Conservation (phyloP, 352 stramenopile species). For the Stramenopiles sp. region DNA sequence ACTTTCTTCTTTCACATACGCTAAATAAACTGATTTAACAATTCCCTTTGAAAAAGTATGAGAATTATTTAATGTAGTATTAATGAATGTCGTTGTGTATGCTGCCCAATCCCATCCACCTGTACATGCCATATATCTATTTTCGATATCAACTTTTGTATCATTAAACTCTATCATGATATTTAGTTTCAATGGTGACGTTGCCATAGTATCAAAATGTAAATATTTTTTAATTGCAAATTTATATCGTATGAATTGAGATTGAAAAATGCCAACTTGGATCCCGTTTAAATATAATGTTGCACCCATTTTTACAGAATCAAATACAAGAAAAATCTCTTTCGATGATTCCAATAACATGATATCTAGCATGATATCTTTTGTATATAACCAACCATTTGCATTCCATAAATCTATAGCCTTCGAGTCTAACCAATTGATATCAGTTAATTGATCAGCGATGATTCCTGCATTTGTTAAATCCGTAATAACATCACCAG, state of each 20-base stretch:
- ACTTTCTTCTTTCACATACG: background rate
- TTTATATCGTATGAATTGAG: background rate
- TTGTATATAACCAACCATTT: background rate
- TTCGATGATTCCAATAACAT: background rate
- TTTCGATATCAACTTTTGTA: background rate
- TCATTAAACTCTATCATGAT: background rate
- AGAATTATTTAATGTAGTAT: background rate
- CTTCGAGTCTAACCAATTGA: background rate
- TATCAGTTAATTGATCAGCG: background rate
- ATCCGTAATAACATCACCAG: conserved; percentile 2
- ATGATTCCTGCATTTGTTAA: background rate
- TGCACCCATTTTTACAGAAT: conserved; percentile 4
- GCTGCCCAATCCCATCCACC: conserved; percentile 21
- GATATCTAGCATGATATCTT: too few relatives aligned
- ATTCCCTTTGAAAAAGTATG: conserved; percentile 4
- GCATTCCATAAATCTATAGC: background rate
- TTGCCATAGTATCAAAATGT: background rate
- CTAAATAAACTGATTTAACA: background rate
- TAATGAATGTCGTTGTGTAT: conserved; percentile 16
- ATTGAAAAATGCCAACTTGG: background rate
- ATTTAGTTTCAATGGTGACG: background rate
- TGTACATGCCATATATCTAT: conserved; percentile 19
- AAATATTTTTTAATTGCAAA: background rate
- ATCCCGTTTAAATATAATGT: background rate
- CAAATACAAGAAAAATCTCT: background rate